phyloP scores from a whole-genome alignment of 495 filamentous ascomycete genomes.

The Aspergillus taichungensis region DNA sequence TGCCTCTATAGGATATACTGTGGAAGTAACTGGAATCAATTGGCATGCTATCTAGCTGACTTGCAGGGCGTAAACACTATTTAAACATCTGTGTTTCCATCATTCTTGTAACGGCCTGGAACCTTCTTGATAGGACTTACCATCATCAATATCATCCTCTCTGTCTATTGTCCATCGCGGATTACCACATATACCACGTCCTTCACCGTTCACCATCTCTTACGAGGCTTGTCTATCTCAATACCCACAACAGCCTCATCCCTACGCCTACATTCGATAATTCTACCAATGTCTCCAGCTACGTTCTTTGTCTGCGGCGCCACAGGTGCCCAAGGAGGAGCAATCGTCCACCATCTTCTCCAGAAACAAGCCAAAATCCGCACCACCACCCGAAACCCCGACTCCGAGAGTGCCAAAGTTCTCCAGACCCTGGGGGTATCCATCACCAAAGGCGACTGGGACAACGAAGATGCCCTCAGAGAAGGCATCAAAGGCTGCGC shows the following conservation, averaged over 20 bases:
- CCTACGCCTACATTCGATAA: conserved; percentile 19
- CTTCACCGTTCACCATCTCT: too few species aligned
- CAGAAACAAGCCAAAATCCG: conserved; percentile 26
- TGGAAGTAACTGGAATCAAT: too few species aligned
- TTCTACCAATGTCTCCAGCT: conserved; percentile 20
- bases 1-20: too few species aligned
- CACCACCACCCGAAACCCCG: conserved; percentile 29
- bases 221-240: not conserved
- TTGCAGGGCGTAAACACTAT: too few species aligned
- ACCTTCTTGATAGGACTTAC: too few species aligned
- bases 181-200: not conserved
- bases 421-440: conserved; percentile 31
- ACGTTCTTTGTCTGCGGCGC: conserved; percentile 38
- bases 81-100: too few species aligned
- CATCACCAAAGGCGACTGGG: conserved; percentile 31
- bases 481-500: conserved; percentile 30
- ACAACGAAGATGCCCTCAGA: conserved; percentile 28
- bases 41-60: too few species aligned
- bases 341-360: conserved; percentile 30
- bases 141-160: too few species aligned
- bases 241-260: conserved; percentile 1
- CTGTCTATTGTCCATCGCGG: not conserved
- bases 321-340: conserved; percentile 43
- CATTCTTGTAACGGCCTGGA: too few species aligned
- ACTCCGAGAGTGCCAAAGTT: conserved; percentile 21